phyloP scores from a whole-genome alignment of 2,329 filamentous ascomycete genomes.

The Plenodomus tracheiphilus region DNA sequence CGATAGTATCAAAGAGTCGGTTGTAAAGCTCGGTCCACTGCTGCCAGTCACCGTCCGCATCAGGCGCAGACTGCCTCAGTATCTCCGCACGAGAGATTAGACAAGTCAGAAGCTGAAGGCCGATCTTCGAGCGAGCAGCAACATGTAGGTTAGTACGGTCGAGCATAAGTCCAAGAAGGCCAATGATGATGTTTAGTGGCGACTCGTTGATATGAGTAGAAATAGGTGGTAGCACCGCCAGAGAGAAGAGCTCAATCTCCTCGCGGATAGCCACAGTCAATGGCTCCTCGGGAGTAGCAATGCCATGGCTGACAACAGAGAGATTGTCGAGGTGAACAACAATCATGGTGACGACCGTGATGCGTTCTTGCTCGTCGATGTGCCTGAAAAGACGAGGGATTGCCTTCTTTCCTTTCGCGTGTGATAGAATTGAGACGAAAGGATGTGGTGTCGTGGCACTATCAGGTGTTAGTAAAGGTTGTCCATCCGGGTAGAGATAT shows the following conservation, averaged over 20 bases:
- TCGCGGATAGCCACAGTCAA: constrained; percentile 75
- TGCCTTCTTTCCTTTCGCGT: constrained; percentile 93
- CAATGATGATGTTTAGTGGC: constrained; percentile 86
- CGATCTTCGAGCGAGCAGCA: constrained; percentile 85
- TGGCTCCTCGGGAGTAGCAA: constrained; percentile 71
- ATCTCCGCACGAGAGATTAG: constrained; percentile 92
- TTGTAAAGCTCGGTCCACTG: constrained; percentile 86
- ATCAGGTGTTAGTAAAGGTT: constrained; percentile 29
- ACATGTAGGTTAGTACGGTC: constrained; percentile 79
- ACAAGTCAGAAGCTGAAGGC: constrained; percentile 88
- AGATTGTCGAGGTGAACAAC: constrained; percentile 89
- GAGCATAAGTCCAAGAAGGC: constrained; percentile 82
- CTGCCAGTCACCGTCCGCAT: constrained; percentile 66
- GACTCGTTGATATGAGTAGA: constrained; percentile 91
- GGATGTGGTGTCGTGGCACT: constrained; percentile 75
- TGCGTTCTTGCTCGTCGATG: constrained; percentile 87
- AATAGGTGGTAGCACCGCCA: constrained; percentile 85
- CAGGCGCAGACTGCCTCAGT: constrained; percentile 77
- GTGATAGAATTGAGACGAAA: constrained; percentile 94
- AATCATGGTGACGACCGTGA: constrained; percentile 94
- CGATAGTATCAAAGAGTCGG: constrained; percentile 81
- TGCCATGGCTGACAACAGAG: constrained; percentile 82
- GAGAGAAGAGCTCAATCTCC: constrained; percentile 87
- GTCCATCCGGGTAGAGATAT: neutral
- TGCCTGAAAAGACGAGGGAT: constrained; percentile 94